Evolutionary conservation across 1,284 basidiomycete genomes (phyloP), one percentile per base, ranked within the genome.

Genomic region (Cryptococcus neoformans): DNA sequence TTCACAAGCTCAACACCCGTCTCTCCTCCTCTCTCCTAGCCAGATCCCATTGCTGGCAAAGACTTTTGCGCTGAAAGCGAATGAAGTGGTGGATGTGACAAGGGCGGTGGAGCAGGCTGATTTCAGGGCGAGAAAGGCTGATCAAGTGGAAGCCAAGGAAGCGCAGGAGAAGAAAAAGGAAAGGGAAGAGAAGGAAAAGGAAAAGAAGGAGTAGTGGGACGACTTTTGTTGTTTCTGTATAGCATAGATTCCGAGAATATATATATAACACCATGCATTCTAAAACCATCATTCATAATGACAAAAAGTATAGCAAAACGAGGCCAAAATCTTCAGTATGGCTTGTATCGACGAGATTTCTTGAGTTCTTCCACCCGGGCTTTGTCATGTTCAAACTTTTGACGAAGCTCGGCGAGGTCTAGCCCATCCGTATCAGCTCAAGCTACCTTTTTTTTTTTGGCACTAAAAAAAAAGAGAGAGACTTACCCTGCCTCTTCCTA

Each of bases 321-420:
- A 21, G 21, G 21, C 21, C 21, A 21, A 21, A 21, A 38, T n/a
- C 49, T 39, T 21, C 52, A 93, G 74, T 94, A 94, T 11, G 90
- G 90, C 73, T 85, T 92, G 84, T 90, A 93, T 54, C 85, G 82
- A 64, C 86, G 83, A 38, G 86, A 85, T 52, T 84, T 83, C 76
- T 88, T 91, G 67, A 92, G 78, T 68, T 88, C 87, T 68, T 88
- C 88, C 55, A 93, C 84, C 68, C 88, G 90, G n/a, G 83, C 85
- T 79, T 89, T 90, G 82, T 93, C 91, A 64, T 85, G 84, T 67
- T 92, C 88, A 82, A 90, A 94, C 65, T 85, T 87, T 64, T 81
- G 82, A 70, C 89, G 88, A 56, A 94, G 79, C 60, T 90, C 84
- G 70, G 91, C 81, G 50, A 92, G 79, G 58, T 87, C 87, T 89